Evolutionary conservation across 2,329 filamentous ascomycete species (phyloP).

Genomic region (Fusarium haematococcum): DNA sequence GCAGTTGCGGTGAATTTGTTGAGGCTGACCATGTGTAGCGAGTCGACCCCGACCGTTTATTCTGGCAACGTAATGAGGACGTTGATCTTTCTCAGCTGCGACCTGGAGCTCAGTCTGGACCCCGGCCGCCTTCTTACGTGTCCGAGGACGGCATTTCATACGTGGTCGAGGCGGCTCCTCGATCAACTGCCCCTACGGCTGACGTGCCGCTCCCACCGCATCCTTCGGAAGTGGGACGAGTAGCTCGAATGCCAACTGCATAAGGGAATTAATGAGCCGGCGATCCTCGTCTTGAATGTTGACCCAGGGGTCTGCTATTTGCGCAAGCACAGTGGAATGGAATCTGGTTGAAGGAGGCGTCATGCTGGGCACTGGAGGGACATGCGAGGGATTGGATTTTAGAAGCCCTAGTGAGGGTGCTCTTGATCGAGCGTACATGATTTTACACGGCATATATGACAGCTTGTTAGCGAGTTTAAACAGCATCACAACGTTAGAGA

Average conservation of each 20-base stretch:
- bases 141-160: conserved; percentile 82
- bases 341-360: not conserved
- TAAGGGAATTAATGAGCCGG: conserved; percentile 1
- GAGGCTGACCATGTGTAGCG: conserved; percentile 60
- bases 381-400: not conserved
- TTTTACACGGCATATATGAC: conserved; percentile 21
- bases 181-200: conserved; percentile 64
- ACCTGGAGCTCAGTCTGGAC: conserved; percentile 44
- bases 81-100: conserved; percentile 40
- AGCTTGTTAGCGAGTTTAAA: conserved; percentile 23
- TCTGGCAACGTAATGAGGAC: conserved; percentile 77
- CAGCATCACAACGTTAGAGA: conserved; percentile 5
- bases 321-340: not conserved
- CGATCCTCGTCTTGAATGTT: not conserved
- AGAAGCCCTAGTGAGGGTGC: conserved; percentile 1
- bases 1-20: not conserved
- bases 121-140: conserved; percentile 78
- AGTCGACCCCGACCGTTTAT: conserved; percentile 83
- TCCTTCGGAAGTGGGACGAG: conserved; percentile 58
- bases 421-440: conserved; percentile 23
- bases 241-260: conserved; percentile 33
- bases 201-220: conserved; percentile 60
- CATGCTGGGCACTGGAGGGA: not conserved
- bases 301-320: not conserved
- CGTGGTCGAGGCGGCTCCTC: conserved; percentile 74